phyloP scores from a whole-genome alignment of 179 eudicot species.

The Heliamphora pulchella region DNA sequence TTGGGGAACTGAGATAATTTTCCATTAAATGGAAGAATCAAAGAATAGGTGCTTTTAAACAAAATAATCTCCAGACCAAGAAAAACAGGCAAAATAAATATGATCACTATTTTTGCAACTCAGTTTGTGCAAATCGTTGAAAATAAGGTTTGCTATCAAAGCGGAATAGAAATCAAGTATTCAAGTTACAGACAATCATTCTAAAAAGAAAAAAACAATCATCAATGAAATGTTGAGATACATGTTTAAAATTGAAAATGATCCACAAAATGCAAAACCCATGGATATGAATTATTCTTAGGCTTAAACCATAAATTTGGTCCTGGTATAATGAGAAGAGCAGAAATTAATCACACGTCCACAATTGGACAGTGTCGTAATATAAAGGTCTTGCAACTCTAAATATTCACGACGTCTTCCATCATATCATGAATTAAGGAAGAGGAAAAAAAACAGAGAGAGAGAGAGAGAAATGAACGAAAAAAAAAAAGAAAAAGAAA shows the following conservation, averaged over 20 bases:
- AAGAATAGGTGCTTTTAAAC: background rate
- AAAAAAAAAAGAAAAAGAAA: background rate
- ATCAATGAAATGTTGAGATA: background rate
- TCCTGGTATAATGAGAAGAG: background rate
- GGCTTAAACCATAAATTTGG: constrained; percentile 2
- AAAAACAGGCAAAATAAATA: constrained; percentile 12
- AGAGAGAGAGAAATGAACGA: background rate
- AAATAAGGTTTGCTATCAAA: background rate
- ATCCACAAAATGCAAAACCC: background rate
- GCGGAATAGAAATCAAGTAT: background rate
- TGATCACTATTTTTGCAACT: background rate
- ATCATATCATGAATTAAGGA: background rate
- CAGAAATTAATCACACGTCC: background rate
- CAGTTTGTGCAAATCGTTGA: background rate
- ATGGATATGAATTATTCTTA: background rate
- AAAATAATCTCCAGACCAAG: background rate
- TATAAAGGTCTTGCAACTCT: background rate
- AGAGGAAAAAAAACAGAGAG: background rate
- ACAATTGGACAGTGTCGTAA: background rate
- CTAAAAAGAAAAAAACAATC: background rate
- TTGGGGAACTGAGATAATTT: background rate
- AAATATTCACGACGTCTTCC: background rate
- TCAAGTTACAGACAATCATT: background rate
- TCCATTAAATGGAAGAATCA: background rate
- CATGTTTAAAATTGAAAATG: background rate